Conservation (phyloP, 257 asterid species). For the Agastache rugosa region DNA sequence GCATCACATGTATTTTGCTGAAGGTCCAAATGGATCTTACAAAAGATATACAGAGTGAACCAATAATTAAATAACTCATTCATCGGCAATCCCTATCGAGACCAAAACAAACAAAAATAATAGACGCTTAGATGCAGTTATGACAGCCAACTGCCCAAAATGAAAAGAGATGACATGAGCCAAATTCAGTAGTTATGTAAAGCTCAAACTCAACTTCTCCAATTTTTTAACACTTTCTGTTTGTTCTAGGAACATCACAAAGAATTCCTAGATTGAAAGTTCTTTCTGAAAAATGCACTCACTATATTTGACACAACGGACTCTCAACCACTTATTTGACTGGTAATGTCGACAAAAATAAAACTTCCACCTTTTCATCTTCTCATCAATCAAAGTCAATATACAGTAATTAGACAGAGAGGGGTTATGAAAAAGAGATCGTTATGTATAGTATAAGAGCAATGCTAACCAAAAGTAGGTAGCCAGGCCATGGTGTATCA, state of each 20-base stretch:
- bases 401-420: not conserved
- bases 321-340: not conserved
- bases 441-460: not conserved
- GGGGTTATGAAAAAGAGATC: not conserved
- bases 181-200: slow-evolving; percentile 2
- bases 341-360: not conserved
- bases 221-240: not conserved
- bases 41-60: not conserved
- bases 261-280: not conserved
- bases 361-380: slow-evolving; percentile 13
- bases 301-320: slow-evolving; percentile 4
- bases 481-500: not conserved
- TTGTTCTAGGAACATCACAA: not conserved
- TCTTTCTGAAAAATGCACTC: not conserved
- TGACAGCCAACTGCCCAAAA: not conserved
- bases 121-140: not conserved
- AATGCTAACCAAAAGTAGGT: slow-evolving; percentile 17
- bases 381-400: not conserved
- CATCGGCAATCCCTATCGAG: slow-evolving; percentile 14
- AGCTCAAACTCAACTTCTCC: slow-evolving; percentile 1
- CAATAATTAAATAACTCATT: not conserved
- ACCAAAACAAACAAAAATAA: slow-evolving; percentile 3
- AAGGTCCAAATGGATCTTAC: slow-evolving; percentile 19
- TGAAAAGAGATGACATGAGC: slow-evolving; percentile 18
- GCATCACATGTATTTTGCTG: slow-evolving; percentile 3